phyloP scores from a whole-genome alignment of 345 rosid species.

The Laguncularia racemosa region DNA sequence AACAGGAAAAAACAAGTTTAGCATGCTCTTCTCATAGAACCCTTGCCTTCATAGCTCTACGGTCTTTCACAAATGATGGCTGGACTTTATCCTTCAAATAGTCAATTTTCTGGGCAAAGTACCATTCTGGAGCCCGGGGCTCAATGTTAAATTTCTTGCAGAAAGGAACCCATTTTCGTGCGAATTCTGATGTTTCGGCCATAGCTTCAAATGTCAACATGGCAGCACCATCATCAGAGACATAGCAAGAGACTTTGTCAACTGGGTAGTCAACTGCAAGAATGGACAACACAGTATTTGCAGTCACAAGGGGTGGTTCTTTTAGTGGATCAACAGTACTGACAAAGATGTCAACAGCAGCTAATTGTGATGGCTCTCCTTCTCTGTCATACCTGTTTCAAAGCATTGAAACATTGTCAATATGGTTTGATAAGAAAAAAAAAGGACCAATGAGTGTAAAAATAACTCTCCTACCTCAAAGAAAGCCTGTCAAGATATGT shows the following conservation, averaged over 20 bases:
- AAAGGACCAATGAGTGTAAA: not conserved
- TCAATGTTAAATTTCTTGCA: constrained; percentile 73
- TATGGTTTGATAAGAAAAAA: too few relatives aligned
- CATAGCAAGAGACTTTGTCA: constrained; percentile 86
- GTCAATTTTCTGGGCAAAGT: constrained; percentile 70
- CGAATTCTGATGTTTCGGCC: constrained; percentile 82
- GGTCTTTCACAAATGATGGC: constrained; percentile 80
- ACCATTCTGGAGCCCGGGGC: constrained; percentile 95
- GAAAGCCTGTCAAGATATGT: constrained; percentile 92
- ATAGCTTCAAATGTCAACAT: constrained; percentile 86
- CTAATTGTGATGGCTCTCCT: constrained; percentile 79
- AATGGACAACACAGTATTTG: constrained; percentile 82
- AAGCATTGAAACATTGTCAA: too few relatives aligned
- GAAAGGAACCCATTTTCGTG: constrained; percentile 89
- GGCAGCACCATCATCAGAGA: constrained; percentile 93
- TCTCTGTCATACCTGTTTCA: constrained; percentile 63
- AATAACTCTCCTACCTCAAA: constrained; percentile 35
- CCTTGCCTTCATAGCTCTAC: constrained; percentile 88
- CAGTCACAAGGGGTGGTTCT: constrained; percentile 94
- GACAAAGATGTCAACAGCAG: constrained; percentile 83
- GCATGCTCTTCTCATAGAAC: not conserved
- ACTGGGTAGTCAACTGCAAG: constrained; percentile 90
- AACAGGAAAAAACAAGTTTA: too few relatives aligned
- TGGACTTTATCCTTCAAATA: constrained; percentile 87
- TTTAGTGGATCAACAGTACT: constrained; percentile 90